phyloP scores from a whole-genome alignment of 2,329 filamentous ascomycete species.

The Sclerotinia spermophila region DNA sequence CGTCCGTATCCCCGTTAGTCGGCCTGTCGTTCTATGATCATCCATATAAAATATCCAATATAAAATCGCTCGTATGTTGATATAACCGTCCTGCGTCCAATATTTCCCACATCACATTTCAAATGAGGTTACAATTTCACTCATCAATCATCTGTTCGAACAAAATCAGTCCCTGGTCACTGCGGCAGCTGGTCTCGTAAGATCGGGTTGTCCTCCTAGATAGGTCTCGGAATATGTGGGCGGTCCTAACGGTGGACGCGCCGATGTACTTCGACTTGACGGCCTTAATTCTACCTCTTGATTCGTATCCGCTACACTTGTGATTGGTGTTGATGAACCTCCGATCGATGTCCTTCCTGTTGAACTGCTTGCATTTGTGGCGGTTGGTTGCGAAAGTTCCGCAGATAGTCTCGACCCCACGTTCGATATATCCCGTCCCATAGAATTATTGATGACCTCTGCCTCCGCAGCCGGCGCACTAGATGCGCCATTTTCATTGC shows the following conservation, averaged over 20 bases:
- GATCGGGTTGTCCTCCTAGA: constrained; percentile 16
- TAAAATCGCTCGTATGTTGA: background rate
- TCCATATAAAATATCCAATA: background rate
- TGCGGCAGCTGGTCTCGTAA: constrained; percentile 23
- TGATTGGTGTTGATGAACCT: background rate
- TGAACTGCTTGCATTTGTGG: background rate
- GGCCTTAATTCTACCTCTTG: constrained; percentile 23
- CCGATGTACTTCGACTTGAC: constrained; percentile 13
- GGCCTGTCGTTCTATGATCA: background rate
- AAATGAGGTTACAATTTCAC: background rate
- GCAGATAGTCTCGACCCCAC: constrained; percentile 7
- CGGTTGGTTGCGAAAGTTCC: background rate
- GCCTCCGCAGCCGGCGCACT: background rate
- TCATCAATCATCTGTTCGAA: constrained; percentile 22
- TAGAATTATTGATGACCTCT: background rate
- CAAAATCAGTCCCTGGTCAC: constrained; percentile 21
- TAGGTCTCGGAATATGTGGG: constrained; percentile 31
- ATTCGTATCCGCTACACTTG: background rate
- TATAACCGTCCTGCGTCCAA: background rate
- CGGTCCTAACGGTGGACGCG: constrained; percentile 19
- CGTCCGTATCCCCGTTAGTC: background rate
- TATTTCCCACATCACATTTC: background rate
- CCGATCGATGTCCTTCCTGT: background rate
- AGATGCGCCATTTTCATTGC: background rate
- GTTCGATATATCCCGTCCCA: background rate